Evolutionary conservation across 139 green algal genomes (phyloP).

Genomic region (Desmodesmus armatus): DNA sequence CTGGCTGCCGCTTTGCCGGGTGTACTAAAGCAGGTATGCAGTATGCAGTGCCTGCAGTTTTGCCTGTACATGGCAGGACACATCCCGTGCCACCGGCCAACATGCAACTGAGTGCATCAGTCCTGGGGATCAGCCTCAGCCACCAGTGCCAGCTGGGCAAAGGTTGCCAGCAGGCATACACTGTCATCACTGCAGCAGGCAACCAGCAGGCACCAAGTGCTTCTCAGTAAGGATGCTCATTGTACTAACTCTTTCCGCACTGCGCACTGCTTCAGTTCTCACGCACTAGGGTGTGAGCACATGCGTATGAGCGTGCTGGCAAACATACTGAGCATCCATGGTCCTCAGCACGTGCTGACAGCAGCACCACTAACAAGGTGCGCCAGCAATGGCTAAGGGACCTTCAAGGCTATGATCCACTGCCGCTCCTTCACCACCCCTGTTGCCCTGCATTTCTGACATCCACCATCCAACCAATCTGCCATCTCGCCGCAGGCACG

Average conservation of each 20-base stretch:
- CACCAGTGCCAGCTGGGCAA: too few species aligned
- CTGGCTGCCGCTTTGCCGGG: constrained; percentile 7
- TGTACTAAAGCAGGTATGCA: neutral
- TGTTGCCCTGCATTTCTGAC: neutral
- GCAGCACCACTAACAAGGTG: neutral
- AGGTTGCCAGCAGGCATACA: too few species aligned
- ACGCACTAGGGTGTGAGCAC: too few species aligned
- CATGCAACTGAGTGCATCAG: too few species aligned
- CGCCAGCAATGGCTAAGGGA: neutral
- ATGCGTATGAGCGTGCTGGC: neutral
- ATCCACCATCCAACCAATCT: neutral
- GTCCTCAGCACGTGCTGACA: neutral
- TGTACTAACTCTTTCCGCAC: too few species aligned
- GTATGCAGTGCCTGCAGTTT: too few species aligned
- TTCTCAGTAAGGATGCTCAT: neutral
- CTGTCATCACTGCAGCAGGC: too few species aligned
- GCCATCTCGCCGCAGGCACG: neutral
- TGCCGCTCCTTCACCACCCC: neutral
- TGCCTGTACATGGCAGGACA: too few species aligned
- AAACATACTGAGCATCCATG: too few species aligned
- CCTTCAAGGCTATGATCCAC: neutral
- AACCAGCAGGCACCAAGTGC: neutral
- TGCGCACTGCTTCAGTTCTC: too few species aligned
- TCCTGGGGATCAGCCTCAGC: too few species aligned
- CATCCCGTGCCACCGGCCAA: too few species aligned